Evolutionary conservation across 2,329 filamentous ascomycete genomes (phyloP).

Genomic region (Dissoconium aciculare): DNA sequence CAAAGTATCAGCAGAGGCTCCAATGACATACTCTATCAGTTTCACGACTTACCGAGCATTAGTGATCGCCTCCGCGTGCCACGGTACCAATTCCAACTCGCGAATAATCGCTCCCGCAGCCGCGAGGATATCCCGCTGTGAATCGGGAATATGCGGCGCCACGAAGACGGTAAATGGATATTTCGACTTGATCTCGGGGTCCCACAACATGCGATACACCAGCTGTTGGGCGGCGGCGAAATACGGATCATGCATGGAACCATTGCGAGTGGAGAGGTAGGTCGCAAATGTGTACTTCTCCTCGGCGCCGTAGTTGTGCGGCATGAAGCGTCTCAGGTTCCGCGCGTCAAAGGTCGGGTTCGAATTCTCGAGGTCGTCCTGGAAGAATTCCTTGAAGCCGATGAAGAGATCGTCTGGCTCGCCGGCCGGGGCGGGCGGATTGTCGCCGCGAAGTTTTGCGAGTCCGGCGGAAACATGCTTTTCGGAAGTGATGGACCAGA

Average conservation of each 20-base stretch:
- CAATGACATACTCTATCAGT: too few relatives aligned
- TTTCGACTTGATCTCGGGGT: slow-evolving; percentile 10
- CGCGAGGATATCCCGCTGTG: slow-evolving; percentile 10
- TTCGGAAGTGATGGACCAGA: too few relatives aligned
- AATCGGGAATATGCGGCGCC: slow-evolving; percentile 10
- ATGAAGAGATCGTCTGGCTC: neutral
- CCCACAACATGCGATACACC: slow-evolving; percentile 13
- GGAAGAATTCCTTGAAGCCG: slow-evolving; percentile 3
- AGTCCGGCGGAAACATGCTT: too few relatives aligned
- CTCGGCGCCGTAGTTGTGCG: slow-evolving; percentile 12
- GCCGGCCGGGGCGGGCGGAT: too few relatives aligned
- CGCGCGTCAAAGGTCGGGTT: slow-evolving; percentile 7
- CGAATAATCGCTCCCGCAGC: slow-evolving; percentile 12
- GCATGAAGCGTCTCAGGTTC: slow-evolving; percentile 7
- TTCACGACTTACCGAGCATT: slow-evolving; percentile 1
- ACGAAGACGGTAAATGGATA: slow-evolving; percentile 13
- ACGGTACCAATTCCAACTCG: slow-evolving; percentile 11
- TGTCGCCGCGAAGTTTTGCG: too few relatives aligned
- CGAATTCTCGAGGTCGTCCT: slow-evolving; percentile 7
- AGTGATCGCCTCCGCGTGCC: slow-evolving; percentile 8
- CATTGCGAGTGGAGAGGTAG: slow-evolving; percentile 11
- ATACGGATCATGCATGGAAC: slow-evolving; percentile 12
- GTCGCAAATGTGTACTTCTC: slow-evolving; percentile 10
- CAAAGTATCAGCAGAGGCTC: too few relatives aligned
- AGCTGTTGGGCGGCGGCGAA: slow-evolving; percentile 13